Evolutionary conservation across 1,139 yeast species (phyloP).

Genomic region (Yamadazyma blattariae): DNA sequence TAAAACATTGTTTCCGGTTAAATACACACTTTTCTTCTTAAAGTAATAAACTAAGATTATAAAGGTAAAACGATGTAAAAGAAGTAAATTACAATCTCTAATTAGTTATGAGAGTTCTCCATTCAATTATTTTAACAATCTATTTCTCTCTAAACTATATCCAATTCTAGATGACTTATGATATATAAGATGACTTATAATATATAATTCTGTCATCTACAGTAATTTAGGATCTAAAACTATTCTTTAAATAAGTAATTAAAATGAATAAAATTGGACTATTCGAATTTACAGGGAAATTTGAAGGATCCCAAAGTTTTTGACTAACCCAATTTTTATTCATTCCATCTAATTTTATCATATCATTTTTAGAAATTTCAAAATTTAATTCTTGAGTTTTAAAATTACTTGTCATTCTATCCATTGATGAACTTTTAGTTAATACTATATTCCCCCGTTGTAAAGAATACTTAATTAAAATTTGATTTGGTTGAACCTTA

Average conservation of each 20-base stretch:
- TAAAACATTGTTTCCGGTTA: no score
- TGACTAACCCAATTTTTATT: constrained; percentile 1
- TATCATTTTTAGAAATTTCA: constrained; percentile 44
- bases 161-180: no score
- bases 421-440: constrained; percentile 26
- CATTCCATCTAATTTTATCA: constrained; percentile 13
- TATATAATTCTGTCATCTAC: no score
- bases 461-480: constrained; percentile 32
- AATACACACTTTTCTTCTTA: no score
- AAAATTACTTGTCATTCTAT: constrained; percentile 29
- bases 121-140: no score
- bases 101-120: no score
- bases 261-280: neutral
- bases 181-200: no score
- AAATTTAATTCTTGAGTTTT: constrained; percentile 45
- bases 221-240: no score
- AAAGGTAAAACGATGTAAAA: no score
- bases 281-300: constrained; percentile 1
- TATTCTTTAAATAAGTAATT: neutral
- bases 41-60: no score
- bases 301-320: constrained; percentile 2
- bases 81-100: no score
- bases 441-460: constrained; percentile 40
- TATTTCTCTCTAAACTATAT: no score
- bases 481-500: constrained; percentile 18